Percentiles rank a stretch among this genome's conserved stretches.
Conservation (phyloP, 495 filamentous ascomycete genomes). For the Schizothecium vesticola region DNA sequence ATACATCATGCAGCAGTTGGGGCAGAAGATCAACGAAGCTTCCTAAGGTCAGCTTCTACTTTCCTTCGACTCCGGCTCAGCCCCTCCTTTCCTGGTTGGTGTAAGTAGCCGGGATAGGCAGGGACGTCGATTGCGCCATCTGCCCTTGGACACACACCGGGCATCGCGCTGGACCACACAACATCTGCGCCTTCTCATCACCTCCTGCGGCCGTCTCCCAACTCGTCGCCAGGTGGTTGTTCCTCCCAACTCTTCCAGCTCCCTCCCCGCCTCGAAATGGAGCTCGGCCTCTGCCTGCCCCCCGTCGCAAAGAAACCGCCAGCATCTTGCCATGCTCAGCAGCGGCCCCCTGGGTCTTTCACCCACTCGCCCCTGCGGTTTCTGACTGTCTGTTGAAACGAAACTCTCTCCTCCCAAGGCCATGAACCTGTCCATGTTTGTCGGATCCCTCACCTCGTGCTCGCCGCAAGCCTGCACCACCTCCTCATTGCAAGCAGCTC, state of each 20-base stretch:
- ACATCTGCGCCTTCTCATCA: neutral
- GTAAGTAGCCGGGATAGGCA: neutral
- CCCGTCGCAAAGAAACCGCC: neutral
- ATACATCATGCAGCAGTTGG: neutral
- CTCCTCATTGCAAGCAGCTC: too few relatives aligned
- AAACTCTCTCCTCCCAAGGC: neutral
- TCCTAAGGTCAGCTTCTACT: neutral
- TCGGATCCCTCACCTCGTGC: neutral
- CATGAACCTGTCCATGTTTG: neutral
- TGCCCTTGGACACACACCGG: neutral
- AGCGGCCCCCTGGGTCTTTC: neutral
- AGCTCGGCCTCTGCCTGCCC: neutral
- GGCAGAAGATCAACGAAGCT: neutral
- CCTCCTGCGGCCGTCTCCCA: neutral
- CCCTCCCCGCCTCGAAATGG: neutral
- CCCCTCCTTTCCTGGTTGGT: neutral
- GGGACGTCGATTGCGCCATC: neutral
- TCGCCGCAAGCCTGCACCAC: neutral
- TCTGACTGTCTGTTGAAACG: neutral
- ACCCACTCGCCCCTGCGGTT: neutral
- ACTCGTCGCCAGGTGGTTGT: neutral
- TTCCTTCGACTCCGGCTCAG: neutral
- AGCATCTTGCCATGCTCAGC: neutral
- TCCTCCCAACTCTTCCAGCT: neutral
- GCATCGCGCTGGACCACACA: neutral